Percentiles rank a stretch among this genome's conserved stretches.
phyloP scores from a whole-genome alignment of 768 basidiomycete species.

The Thelephora aurantiotincta region DNA sequence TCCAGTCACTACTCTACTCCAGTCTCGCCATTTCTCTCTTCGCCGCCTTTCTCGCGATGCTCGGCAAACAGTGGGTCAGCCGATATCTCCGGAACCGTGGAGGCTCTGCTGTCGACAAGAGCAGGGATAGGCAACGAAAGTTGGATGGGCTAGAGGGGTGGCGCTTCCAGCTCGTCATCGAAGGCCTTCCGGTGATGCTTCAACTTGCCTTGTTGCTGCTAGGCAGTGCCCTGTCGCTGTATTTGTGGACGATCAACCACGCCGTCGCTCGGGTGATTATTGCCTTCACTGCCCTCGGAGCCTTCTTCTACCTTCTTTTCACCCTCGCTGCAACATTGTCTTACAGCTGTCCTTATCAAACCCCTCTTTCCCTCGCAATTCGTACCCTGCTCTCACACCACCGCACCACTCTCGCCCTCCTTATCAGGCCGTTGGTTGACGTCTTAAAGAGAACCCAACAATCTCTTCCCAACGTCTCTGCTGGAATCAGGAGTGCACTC shows the following conservation, averaged over 20 bases:
- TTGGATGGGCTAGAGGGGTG: constrained; percentile 8
- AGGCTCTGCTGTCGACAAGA: constrained; percentile 8
- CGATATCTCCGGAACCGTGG: not conserved
- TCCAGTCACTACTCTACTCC: constrained; percentile 8
- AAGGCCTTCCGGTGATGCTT: constrained; percentile 6
- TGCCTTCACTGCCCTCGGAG: not conserved
- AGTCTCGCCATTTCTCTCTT: constrained; percentile 8
- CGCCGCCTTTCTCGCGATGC: constrained; percentile 9
- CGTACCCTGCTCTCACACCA: not conserved
- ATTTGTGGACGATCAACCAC: constrained; percentile 3
- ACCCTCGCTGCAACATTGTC: constrained; percentile 5
- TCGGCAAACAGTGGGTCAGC: constrained; percentile 11
- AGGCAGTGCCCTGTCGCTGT: constrained; percentile 4
- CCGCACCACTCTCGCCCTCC: not conserved
- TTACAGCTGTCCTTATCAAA: constrained; percentile 8
- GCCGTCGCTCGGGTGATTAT: constrained; percentile 7
- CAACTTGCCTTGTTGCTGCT: constrained; percentile 9
- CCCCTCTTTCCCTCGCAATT: constrained; percentile 4
- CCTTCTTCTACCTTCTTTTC: constrained; percentile 4
- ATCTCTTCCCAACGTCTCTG: not conserved
- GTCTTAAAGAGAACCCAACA: not conserved
- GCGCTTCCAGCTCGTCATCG: constrained; percentile 7
- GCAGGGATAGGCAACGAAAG: constrained; percentile 7
- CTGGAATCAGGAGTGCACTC: not conserved
- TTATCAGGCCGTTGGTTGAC: no score